Percentiles rank a stretch among this genome's conserved stretches.
phyloP scores from a whole-genome alignment of 2,329 filamentous ascomycete genomes.

The Epichloe bromicola region DNA sequence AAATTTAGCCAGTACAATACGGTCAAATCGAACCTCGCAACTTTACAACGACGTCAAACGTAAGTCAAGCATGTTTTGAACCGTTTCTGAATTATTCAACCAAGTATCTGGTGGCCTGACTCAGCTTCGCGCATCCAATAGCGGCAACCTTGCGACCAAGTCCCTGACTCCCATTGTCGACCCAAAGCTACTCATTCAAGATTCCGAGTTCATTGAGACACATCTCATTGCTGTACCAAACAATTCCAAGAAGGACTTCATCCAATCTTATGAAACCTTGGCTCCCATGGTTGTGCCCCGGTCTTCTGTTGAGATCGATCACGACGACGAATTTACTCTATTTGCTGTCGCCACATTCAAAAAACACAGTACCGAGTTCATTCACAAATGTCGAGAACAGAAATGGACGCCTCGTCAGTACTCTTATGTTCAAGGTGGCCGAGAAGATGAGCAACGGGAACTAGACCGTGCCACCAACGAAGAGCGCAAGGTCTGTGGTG shows the following conservation, averaged over 20 bases:
- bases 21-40: constrained; percentile 70
- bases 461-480: constrained; percentile 70
- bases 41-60: constrained; percentile 80
- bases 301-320: constrained; percentile 64
- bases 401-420: constrained; percentile 94
- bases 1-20: constrained; percentile 93
- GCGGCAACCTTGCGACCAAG: constrained; percentile 86
- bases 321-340: constrained; percentile 81
- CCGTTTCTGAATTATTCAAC: background rate
- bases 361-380: constrained; percentile 75
- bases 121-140: constrained; percentile 19
- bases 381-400: constrained; percentile 82
- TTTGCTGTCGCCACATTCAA: constrained; percentile 89
- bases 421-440: constrained; percentile 81
- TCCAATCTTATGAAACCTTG: constrained; percentile 79
- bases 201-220: constrained; percentile 94
- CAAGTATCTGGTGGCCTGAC: background rate
- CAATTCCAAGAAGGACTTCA: constrained; percentile 71
- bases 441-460: constrained; percentile 80
- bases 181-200: constrained; percentile 64
- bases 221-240: constrained; percentile 83
- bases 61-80: constrained; percentile 26
- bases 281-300: constrained; percentile 87
- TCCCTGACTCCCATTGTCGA: constrained; percentile 84
- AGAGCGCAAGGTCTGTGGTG: constrained; percentile 84